These are phyloP conservation scores for Rheum nobile DNA, from an alignment of 148 eudicot species.

Conservation along the genomic window DNA sequence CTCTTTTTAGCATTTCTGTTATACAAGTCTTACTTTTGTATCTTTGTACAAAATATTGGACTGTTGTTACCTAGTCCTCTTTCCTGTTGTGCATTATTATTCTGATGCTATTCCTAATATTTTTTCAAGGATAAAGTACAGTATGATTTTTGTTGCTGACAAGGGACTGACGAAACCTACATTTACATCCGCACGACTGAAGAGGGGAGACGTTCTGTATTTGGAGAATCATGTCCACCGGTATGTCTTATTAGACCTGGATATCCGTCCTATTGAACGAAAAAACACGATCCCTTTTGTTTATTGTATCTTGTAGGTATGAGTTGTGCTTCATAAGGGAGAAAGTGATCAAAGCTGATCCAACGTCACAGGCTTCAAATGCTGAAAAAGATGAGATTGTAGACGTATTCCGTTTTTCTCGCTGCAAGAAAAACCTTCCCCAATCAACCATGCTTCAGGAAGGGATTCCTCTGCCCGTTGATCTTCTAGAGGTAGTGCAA, in stretches of 20 bases:
- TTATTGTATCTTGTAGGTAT: slow-evolving; percentile 33
- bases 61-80: not conserved
- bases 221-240: slow-evolving; percentile 79
- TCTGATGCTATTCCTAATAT: not conserved
- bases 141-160: slow-evolving; percentile 83
- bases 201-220: slow-evolving; percentile 94
- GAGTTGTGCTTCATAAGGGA: slow-evolving; percentile 87
- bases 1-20: not conserved
- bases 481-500: slow-evolving; percentile 69
- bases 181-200: slow-evolving; percentile 84
- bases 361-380: slow-evolving; percentile 37
- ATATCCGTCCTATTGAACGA: too few relatives aligned
- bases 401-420: slow-evolving; percentile 80
- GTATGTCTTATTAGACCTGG: slow-evolving; percentile 21
- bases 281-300: not conserved
- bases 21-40: not conserved
- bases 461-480: slow-evolving; percentile 83
- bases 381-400: slow-evolving; percentile 33
- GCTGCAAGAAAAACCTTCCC: slow-evolving; percentile 80
- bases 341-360: slow-evolving; percentile 51
- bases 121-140: slow-evolving; percentile 72
- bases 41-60: not conserved
- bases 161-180: slow-evolving; percentile 75
- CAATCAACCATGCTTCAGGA: slow-evolving; percentile 52
- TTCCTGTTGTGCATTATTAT: not conserved